Conservation (phyloP, 2,329 filamentous ascomycete species). For the Sordariomycetes sp. region DNA sequence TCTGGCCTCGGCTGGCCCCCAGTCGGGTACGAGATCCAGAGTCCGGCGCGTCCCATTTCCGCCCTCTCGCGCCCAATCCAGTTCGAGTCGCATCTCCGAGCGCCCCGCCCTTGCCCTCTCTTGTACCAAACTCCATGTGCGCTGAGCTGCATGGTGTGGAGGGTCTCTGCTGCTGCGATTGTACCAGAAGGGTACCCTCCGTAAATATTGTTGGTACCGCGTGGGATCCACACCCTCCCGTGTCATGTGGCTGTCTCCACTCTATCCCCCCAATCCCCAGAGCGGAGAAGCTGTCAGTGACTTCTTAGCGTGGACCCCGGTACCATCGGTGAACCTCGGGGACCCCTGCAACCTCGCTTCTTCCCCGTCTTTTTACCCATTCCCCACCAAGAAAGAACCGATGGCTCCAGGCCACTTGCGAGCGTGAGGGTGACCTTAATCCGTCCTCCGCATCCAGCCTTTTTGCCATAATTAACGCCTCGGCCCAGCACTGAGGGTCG, state of each 20-base stretch:
- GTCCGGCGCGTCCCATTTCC: background rate
- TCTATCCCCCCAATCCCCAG: background rate
- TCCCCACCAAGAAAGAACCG: background rate
- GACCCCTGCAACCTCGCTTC: background rate
- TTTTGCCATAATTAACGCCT: conserved; percentile 5
- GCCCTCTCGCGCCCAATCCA: background rate
- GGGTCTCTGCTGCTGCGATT: background rate
- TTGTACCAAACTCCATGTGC: background rate
- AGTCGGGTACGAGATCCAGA: background rate
- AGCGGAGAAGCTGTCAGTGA: background rate
- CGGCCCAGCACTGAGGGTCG: background rate
- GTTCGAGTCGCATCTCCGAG: background rate
- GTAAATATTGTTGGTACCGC: background rate
- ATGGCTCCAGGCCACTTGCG: background rate
- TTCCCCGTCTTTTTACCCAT: background rate
- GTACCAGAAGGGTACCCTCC: background rate
- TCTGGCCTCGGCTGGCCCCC: background rate
- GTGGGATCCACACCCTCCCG: background rate
- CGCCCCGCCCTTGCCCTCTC: background rate
- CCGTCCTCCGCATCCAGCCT: background rate
- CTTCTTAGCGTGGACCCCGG: background rate
- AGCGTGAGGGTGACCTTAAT: background rate
- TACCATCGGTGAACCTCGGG: background rate
- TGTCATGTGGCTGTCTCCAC: background rate
- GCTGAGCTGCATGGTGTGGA: background rate